Conservation (phyloP, 768 basidiomycete species). For the Leccinum longicurvipes region DNA sequence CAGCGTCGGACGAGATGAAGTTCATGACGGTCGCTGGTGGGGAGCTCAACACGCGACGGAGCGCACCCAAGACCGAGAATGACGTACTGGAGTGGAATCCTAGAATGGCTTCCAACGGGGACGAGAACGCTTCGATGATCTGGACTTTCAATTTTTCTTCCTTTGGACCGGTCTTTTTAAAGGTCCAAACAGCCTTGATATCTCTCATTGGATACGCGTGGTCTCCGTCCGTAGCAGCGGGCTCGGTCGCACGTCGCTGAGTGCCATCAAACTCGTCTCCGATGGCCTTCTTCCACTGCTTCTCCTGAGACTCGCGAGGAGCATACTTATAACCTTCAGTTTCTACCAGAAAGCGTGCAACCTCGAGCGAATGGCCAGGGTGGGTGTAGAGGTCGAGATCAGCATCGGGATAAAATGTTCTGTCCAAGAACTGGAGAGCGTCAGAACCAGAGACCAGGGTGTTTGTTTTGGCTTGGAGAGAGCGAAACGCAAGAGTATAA, state of each 20-base stretch:
- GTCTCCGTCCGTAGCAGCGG: accelerated
- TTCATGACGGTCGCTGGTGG: slow-evolving; percentile 28
- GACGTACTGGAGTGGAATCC: slow-evolving; percentile 47
- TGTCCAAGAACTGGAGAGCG: slow-evolving; percentile 51
- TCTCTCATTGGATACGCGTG: neutral
- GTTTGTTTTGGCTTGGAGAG: slow-evolving; percentile 40
- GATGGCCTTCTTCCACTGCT: slow-evolving; percentile 12
- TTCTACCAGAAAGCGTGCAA: slow-evolving; percentile 35
- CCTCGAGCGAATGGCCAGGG: slow-evolving; percentile 25
- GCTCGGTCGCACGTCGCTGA: neutral
- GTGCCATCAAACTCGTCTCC: slow-evolving; percentile 19
- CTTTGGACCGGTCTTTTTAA: slow-evolving; percentile 18
- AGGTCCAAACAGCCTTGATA: slow-evolving; percentile 16
- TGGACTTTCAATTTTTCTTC: slow-evolving; percentile 34
- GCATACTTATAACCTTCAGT: slow-evolving; percentile 30
- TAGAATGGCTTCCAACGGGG: slow-evolving; percentile 34
- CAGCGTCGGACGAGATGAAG: slow-evolving; percentile 38
- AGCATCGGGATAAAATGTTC: slow-evolving; percentile 40
- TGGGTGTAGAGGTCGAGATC: slow-evolving; percentile 53
- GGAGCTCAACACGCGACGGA: slow-evolving; percentile 11
- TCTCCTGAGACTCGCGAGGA: slow-evolving; percentile 20
- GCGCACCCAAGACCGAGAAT: neutral
- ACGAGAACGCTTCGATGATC: slow-evolving; percentile 31
- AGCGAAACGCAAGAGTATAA: slow-evolving; percentile 39
- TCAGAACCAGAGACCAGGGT: slow-evolving; percentile 52